These are phyloP conservation scores for Mucor indicus DNA, from an alignment of 371 early-diverging fungal genomes.

Conservation along the genomic window DNA sequence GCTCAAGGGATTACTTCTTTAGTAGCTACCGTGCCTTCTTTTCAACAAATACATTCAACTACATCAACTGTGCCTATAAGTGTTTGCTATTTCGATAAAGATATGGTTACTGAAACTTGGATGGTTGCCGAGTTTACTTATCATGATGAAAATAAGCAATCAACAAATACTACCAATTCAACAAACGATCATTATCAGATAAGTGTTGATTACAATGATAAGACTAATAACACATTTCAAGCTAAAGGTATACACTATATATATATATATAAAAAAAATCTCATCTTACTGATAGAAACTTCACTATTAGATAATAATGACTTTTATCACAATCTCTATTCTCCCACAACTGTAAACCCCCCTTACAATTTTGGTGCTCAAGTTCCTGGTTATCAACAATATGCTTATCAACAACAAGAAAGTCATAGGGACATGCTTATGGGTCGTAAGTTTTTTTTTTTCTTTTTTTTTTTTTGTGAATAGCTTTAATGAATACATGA, in stretches of 20 bases:
- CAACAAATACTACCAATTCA: background rate
- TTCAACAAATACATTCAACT: constrained; percentile 10
- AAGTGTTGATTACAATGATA: no score
- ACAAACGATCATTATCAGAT: background rate
- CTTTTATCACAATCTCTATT: background rate
- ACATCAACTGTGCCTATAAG: constrained; percentile 14
- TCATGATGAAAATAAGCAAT: background rate
- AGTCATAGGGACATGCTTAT: no score
- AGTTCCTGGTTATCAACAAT: background rate
- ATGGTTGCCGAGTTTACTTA: constrained; percentile 21
- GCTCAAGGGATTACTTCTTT: constrained; percentile 18
- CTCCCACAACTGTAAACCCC: background rate
- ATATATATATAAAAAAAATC: no score
- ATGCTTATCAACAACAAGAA: background rate
- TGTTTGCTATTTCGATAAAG: constrained; percentile 22
- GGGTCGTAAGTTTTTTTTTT: no score
- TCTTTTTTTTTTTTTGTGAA: no score
- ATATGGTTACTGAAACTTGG: constrained; percentile 20
- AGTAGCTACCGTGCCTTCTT: constrained; percentile 21
- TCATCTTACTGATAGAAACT: no score
- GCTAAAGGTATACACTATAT: no score
- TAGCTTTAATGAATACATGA: no score
- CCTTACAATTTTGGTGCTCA: background rate
- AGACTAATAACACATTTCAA: no score
- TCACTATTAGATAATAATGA: background rate